These are phyloP conservation scores for Chaetoscypha palmicola DNA, from an alignment of 2,329 filamentous ascomycete genomes.

Conservation along the genomic window DNA sequence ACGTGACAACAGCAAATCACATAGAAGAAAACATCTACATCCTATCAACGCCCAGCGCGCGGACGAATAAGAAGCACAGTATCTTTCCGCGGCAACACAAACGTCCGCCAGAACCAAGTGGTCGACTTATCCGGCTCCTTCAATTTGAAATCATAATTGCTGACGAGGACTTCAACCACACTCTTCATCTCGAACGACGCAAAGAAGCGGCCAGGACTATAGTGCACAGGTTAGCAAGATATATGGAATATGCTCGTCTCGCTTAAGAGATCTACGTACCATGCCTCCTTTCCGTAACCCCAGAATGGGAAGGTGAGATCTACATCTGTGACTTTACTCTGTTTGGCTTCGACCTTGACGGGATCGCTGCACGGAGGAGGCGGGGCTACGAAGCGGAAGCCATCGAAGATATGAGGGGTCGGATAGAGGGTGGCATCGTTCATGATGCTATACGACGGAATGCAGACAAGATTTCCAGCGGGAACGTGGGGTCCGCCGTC, in stretches of 20 bases:
- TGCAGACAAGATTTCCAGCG: constrained; percentile 3
- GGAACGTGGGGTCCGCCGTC: constrained; percentile 3
- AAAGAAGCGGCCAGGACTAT: constrained; percentile 5
- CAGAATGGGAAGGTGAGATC: constrained; percentile 4
- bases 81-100: neutral
- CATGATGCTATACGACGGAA: constrained; percentile 4
- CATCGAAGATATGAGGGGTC: neutral
- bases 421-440: constrained; percentile 4
- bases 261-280: constrained; percentile 1
- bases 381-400: neutral
- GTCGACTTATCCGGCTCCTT: neutral
- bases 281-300: constrained; percentile 5
- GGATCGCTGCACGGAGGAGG: neutral
- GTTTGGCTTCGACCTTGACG: neutral
- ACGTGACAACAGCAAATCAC: too few species aligned
- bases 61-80: constrained; percentile 1
- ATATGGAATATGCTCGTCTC: too few species aligned
- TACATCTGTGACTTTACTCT: constrained; percentile 4
- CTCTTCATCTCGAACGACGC: constrained; percentile 1
- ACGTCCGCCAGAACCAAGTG: neutral
- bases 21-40: too few species aligned
- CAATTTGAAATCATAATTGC: constrained; percentile 2
- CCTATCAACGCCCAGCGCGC: too few species aligned
- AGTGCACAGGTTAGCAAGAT: too few species aligned
- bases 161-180: neutral